phyloP scores from a whole-genome alignment of 2,329 filamentous ascomycete genomes.

The Claviceps arundinis region DNA sequence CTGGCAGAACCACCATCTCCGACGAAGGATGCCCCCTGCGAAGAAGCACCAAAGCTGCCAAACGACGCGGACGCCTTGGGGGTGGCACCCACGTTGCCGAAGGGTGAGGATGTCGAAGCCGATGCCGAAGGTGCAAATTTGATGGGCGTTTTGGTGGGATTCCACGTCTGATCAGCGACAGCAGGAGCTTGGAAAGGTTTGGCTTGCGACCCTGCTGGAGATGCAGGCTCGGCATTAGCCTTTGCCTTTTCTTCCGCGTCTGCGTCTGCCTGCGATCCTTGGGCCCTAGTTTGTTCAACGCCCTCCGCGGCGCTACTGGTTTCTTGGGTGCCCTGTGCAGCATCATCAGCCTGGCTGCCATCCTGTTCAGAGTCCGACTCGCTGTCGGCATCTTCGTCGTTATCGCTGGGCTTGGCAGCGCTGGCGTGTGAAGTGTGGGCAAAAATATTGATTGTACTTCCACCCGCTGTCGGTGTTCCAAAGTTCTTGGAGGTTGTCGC shows the following conservation, averaged over 20 bases:
- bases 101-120: constrained; percentile 18
- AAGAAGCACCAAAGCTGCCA: constrained; percentile 23
- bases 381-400: constrained; percentile 33
- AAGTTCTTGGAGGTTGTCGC: constrained; percentile 20
- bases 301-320: constrained; percentile 14
- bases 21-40: constrained; percentile 16
- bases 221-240: neutral
- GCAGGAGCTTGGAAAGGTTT: constrained; percentile 12
- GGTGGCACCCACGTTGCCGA: constrained; percentile 17
- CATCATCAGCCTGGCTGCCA: constrained; percentile 27
- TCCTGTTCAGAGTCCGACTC: constrained; percentile 30
- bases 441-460: constrained; percentile 39
- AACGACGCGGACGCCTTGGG: constrained; percentile 22
- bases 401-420: constrained; percentile 39
- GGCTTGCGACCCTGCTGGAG: neutral
- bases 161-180: constrained; percentile 26
- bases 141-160: constrained; percentile 37
- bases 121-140: constrained; percentile 33
- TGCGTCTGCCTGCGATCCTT: constrained; percentile 4
- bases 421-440: constrained; percentile 44
- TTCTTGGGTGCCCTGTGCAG: constrained; percentile 28
- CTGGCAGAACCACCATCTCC: constrained; percentile 14
- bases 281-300: constrained; percentile 8
- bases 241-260: neutral
- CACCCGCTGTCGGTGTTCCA: constrained; percentile 13